Evolutionary conservation across 139 green algal species (phyloP).

Genomic region (Auxenochlorella protothecoides): DNA sequence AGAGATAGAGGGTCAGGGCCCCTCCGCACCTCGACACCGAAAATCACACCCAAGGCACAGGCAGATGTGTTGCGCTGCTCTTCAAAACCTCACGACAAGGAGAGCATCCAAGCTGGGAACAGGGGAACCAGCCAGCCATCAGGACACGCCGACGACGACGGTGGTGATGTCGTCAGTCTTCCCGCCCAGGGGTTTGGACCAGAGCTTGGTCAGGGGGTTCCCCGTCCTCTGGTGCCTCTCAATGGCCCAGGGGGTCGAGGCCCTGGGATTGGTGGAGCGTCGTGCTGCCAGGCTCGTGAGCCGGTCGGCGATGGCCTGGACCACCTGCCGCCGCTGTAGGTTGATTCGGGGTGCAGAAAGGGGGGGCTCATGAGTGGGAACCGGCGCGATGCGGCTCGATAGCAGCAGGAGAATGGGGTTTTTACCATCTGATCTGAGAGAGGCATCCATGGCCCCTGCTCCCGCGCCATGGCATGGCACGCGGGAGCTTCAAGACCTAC

Average conservation of each 20-base stretch:
- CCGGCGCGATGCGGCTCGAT: not conserved
- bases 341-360: conserved; percentile 2
- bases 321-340: conserved; percentile 21
- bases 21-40: no score
- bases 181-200: conserved; percentile 42
- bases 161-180: conserved; percentile 81
- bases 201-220: conserved; percentile 4
- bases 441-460: no score
- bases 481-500: not conserved
- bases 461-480: not conserved
- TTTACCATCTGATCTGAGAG: no score
- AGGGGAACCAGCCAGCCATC: no score
- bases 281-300: no score
- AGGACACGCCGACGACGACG: conserved; percentile 30
- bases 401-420: no score
- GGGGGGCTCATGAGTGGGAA: not conserved
- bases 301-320: not conserved
- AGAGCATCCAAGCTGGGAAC: no score
- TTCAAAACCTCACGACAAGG: no score
- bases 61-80: no score
- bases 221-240: conserved; percentile 27
- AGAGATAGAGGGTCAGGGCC: no score
- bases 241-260: conserved; percentile 49
- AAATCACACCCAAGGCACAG: no score
- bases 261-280: conserved; percentile 19